Evolutionary conservation across 78 protist genomes (phyloP).

Genomic region (Pelomyxa schiedti): DNA sequence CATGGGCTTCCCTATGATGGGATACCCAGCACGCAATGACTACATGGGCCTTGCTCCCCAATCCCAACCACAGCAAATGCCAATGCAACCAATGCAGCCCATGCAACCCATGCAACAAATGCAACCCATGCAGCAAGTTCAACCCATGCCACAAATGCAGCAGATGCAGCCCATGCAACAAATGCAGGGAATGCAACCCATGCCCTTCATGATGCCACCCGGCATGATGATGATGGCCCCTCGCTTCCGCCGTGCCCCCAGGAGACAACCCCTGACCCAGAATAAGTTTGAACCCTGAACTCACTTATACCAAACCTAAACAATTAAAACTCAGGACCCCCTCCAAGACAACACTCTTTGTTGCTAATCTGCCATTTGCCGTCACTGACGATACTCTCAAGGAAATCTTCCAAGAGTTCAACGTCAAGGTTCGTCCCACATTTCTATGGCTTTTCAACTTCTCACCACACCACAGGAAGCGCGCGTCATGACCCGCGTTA

Average conservation of each 20-base stretch:
- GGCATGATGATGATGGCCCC: not conserved
- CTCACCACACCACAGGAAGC: no score
- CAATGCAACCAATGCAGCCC: not conserved
- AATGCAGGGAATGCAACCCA: not conserved
- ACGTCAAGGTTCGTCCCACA: no score
- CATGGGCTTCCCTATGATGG: not conserved
- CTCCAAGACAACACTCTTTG: constrained; percentile 38
- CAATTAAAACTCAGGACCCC: not conserved
- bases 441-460: no score
- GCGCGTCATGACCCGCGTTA: constrained; percentile 33
- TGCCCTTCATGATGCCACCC: not conserved
- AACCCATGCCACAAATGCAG: not conserved
- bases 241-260: no score
- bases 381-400: constrained; percentile 21
- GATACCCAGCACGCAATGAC: not conserved
- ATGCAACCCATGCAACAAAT: not conserved
- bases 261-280: no score
- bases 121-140: not conserved
- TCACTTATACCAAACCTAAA: no score
- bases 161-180: not conserved
- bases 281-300: no score
- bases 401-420: constrained; percentile 28
- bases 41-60: not conserved
- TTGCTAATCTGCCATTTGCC: constrained; percentile 48
- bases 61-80: not conserved